Evolutionary conservation across 2,329 filamentous ascomycete species (phyloP).

Genomic region (Neocucurbitaria cava): DNA sequence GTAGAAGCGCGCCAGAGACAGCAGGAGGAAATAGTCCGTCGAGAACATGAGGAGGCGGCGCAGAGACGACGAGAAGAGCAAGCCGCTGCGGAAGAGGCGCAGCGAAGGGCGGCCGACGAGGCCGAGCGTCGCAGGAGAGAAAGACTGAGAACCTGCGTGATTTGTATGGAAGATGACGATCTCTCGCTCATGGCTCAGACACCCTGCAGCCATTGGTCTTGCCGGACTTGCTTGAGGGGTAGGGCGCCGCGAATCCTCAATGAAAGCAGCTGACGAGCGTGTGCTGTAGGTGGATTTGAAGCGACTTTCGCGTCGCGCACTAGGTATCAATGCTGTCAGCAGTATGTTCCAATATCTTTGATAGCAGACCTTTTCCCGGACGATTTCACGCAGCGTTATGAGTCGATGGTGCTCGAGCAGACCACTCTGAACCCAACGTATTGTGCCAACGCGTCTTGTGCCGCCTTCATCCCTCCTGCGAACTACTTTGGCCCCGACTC

Average conservation of each 20-base stretch:
- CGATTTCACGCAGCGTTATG: slow-evolving; percentile 2
- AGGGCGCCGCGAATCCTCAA: neutral
- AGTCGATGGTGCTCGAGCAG: slow-evolving; percentile 2
- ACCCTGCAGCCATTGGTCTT: slow-evolving; percentile 3
- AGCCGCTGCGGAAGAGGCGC: slow-evolving; percentile 3
- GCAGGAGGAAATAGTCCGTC: neutral
- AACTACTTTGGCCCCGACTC: slow-evolving; percentile 4
- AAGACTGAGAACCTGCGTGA: slow-evolving; percentile 3
- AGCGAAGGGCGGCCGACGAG: slow-evolving; percentile 1
- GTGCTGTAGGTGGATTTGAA: neutral
- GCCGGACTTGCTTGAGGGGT: neutral
- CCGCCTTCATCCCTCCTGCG: slow-evolving; percentile 4
- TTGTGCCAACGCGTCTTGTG: slow-evolving; percentile 1
- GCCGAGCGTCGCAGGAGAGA: slow-evolving; percentile 7
- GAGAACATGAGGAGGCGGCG: neutral
- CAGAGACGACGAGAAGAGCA: neutral
- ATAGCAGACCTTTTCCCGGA: neutral
- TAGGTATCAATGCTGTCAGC: slow-evolving; percentile 4
- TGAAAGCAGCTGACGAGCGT: neutral
- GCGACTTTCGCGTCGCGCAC: neutral
- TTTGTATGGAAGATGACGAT: slow-evolving; percentile 9
- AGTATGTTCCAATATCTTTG: slow-evolving; percentile 2
- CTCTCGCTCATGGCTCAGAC: neutral
- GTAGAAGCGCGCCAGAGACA: slow-evolving; percentile 1
- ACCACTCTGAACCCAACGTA: slow-evolving; percentile 5